These are phyloP conservation scores for Microthyrium microscopicum DNA, from an alignment of 2,329 filamentous ascomycete species.

Conservation along the genomic window DNA sequence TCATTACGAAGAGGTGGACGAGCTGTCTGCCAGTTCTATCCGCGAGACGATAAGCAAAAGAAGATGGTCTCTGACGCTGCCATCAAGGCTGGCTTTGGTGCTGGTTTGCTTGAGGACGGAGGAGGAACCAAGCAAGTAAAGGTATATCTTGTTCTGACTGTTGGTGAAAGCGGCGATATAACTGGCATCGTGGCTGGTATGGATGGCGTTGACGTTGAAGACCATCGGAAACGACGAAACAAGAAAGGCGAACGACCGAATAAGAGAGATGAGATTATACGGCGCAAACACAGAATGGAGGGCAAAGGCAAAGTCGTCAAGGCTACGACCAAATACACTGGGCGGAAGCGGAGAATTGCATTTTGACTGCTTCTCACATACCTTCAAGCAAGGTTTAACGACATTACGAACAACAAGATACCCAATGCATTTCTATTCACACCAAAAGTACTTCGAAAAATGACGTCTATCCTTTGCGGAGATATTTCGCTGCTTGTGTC, in stretches of 20 bases:
- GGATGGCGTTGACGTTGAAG: slow-evolving; percentile 55
- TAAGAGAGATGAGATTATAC: slow-evolving; percentile 59
- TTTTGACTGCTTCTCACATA: slow-evolving; percentile 49
- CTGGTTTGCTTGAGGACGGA: slow-evolving; percentile 87
- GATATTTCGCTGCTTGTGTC: too few species aligned
- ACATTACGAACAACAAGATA: too few species aligned
- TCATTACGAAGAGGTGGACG: slow-evolving; percentile 67
- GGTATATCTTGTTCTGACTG: slow-evolving; percentile 86
- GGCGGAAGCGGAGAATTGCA: slow-evolving; percentile 62
- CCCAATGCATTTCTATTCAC: too few species aligned
- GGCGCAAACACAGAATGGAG: slow-evolving; percentile 88
- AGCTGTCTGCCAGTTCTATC: slow-evolving; percentile 95
- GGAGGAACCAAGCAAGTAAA: slow-evolving; percentile 93
- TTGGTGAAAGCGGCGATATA: slow-evolving; percentile 60
- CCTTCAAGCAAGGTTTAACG: too few species aligned
- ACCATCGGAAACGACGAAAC: slow-evolving; percentile 35
- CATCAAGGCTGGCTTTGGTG: slow-evolving; percentile 86
- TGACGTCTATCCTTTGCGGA: too few species aligned
- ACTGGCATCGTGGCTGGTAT: slow-evolving; percentile 66
- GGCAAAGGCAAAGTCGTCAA: slow-evolving; percentile 91
- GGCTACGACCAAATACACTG: slow-evolving; percentile 81
- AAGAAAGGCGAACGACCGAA: slow-evolving; percentile 55
- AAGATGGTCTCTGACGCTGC: slow-evolving; percentile 85
- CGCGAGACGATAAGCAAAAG: slow-evolving; percentile 83
- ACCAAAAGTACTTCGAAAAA: too few species aligned